These are phyloP conservation scores for Crithidia sp. DNA, from an alignment of 208 protist genomes.

Conservation along the genomic window DNA sequence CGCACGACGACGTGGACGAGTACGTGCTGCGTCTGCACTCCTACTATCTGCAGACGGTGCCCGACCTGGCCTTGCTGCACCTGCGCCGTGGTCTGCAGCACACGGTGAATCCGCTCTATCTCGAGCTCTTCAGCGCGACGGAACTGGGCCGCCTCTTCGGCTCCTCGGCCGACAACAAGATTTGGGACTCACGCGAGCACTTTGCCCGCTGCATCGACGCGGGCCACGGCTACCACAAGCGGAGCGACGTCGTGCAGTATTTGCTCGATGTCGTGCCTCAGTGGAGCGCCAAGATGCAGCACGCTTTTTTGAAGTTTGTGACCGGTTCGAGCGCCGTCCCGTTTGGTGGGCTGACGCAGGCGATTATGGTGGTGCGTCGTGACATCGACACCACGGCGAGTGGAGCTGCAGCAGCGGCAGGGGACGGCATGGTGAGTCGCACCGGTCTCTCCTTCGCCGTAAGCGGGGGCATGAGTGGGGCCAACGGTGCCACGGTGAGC, in stretches of 20 bases:
- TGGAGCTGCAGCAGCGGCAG: not conserved
- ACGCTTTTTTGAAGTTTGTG: conserved; percentile 81
- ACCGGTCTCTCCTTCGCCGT: not conserved
- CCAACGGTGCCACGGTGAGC: conserved; percentile 3
- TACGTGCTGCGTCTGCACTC: conserved; percentile 44
- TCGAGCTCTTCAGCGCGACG: conserved; percentile 58
- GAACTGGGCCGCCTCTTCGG: conserved; percentile 68
- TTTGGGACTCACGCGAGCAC: conserved; percentile 61
- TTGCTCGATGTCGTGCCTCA: conserved; percentile 62
- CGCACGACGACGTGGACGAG: conserved; percentile 44
- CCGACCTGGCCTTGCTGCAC: conserved; percentile 36
- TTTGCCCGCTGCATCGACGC: conserved; percentile 49
- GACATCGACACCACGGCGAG: conserved; percentile 22
- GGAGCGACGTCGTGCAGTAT: conserved; percentile 55
- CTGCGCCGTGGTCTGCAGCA: conserved; percentile 60
- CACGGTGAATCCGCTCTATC: conserved; percentile 51
- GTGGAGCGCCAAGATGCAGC: conserved; percentile 68
- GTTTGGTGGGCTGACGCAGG: conserved; percentile 53
- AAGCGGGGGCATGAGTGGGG: conserved; percentile 2
- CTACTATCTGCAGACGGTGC: conserved; percentile 47
- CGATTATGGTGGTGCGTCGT: conserved; percentile 85
- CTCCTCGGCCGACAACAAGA: conserved; percentile 46
- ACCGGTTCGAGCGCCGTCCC: conserved; percentile 73
- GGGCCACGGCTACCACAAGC: conserved; percentile 67
- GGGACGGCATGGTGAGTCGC: not conserved